Percentiles rank a stretch among this genome's conserved stretches.
Evolutionary conservation across 2,329 filamentous ascomycete species (phyloP).

Genomic region (Geosmithia morbida): DNA sequence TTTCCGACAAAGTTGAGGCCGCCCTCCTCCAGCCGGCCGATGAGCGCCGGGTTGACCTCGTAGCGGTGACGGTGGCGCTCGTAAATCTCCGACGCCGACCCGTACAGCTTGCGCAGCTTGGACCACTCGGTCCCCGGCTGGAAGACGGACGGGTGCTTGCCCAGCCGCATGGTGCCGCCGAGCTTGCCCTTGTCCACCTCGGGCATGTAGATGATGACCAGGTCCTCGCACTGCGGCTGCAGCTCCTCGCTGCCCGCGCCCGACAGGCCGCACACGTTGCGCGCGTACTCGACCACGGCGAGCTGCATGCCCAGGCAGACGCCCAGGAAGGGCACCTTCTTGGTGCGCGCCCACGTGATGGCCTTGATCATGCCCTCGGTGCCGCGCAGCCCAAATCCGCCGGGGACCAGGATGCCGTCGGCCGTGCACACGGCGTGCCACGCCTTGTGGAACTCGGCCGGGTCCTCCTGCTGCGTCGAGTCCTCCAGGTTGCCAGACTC

Average conservation of each 20-base stretch:
- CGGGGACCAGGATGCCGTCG: slow-evolving; percentile 49
- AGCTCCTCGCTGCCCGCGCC: slow-evolving; percentile 44
- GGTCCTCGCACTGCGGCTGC: slow-evolving; percentile 41
- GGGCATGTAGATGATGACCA: slow-evolving; percentile 83
- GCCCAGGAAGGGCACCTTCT: slow-evolving; percentile 70
- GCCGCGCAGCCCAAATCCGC: slow-evolving; percentile 68
- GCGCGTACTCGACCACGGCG: slow-evolving; percentile 78
- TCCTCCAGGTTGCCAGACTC: slow-evolving; percentile 76
- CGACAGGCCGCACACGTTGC: slow-evolving; percentile 54
- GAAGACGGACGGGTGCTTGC: slow-evolving; percentile 61
- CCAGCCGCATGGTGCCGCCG: slow-evolving; percentile 80
- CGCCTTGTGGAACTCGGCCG: slow-evolving; percentile 67
- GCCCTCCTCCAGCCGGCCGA: slow-evolving; percentile 50
- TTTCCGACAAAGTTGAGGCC: slow-evolving; percentile 69
- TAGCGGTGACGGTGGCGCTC: slow-evolving; percentile 85
- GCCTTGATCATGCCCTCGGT: slow-evolving; percentile 83
- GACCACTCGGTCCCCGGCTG: slow-evolving; percentile 65
- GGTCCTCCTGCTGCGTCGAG: slow-evolving; percentile 41
- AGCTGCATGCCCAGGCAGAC: slow-evolving; percentile 80
- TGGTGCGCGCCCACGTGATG: slow-evolving; percentile 74
- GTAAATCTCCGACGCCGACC: slow-evolving; percentile 34
- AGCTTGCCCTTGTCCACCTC: slow-evolving; percentile 56
- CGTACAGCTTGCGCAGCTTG: slow-evolving; percentile 63
- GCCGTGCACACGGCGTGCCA: slow-evolving; percentile 71
- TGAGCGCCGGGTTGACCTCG: slow-evolving; percentile 73